Percentiles rank a stretch among this genome's conserved stretches.
Evolutionary conservation across 352 stramenopile species (phyloP).

Genomic region (Pythium rishiriense): DNA sequence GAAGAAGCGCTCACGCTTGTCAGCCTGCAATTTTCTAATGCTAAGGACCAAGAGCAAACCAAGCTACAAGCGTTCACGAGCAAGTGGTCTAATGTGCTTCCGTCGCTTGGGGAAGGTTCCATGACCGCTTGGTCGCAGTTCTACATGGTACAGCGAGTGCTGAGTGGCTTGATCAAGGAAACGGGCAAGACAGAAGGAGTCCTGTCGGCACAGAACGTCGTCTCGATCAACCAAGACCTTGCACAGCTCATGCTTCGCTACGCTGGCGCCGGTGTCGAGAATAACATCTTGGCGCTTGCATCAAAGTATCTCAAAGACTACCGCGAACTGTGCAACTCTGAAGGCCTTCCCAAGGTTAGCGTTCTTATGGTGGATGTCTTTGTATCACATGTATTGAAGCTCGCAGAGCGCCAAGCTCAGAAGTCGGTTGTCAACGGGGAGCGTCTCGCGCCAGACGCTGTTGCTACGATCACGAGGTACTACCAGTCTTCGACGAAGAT

Average conservation of each 20-base stretch:
- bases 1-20: slow-evolving; percentile 42
- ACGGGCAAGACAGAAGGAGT: slow-evolving; percentile 31
- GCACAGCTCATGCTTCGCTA: slow-evolving; percentile 65
- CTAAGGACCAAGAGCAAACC: neutral
- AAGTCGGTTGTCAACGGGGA: slow-evolving; percentile 25
- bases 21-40: slow-evolving; percentile 2
- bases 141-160: slow-evolving; percentile 53
- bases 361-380: slow-evolving; percentile 82
- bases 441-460: slow-evolving; percentile 28
- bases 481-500: slow-evolving; percentile 76
- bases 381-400: slow-evolving; percentile 76
- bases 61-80: slow-evolving; percentile 32
- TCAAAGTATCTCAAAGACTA: slow-evolving; percentile 82
- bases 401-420: slow-evolving; percentile 62
- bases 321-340: slow-evolving; percentile 63
- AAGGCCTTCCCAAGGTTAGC: slow-evolving; percentile 73
- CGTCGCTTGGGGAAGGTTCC: slow-evolving; percentile 51
- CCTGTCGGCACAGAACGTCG: slow-evolving; percentile 35
- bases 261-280: slow-evolving; percentile 59
- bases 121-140: slow-evolving; percentile 66
- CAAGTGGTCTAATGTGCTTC: slow-evolving; percentile 39
- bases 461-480: slow-evolving; percentile 59
- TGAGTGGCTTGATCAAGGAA: slow-evolving; percentile 35
- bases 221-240: slow-evolving; percentile 33
- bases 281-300: slow-evolving; percentile 67